Evolutionary conservation across 2,329 filamentous ascomycete species (phyloP).

Genomic region (Grosmannia clavigera): DNA sequence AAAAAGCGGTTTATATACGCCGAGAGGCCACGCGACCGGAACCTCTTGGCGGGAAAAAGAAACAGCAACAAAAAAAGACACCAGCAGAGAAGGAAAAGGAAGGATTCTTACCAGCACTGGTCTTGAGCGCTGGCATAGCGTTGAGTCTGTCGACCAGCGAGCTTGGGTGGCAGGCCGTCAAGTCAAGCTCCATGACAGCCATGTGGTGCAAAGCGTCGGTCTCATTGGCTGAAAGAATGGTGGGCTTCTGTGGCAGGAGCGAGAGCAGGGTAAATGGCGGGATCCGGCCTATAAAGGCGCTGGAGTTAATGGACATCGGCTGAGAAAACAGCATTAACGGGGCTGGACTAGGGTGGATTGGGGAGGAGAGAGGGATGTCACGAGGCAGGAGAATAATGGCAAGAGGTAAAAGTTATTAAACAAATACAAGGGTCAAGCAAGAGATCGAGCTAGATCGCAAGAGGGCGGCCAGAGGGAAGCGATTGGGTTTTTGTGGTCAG

Average conservation of each 20-base stretch:
- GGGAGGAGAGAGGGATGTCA: neutral
- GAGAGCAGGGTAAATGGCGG: neutral
- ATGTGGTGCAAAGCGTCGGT: constrained; percentile 24
- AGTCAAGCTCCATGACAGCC: constrained; percentile 35
- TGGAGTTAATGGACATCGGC: neutral
- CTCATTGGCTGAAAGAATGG: constrained; percentile 16
- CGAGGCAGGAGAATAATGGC: neutral
- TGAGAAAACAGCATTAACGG: neutral
- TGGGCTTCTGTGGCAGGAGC: neutral
- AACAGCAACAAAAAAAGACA: constrained; percentile 8
- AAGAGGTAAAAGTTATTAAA: neutral
- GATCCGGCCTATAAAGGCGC: neutral
- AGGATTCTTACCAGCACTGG: constrained; percentile 42
- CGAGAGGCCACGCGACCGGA: neutral
- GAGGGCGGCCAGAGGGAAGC: neutral
- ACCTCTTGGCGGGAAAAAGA: neutral
- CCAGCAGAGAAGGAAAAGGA: constrained; percentile 8
- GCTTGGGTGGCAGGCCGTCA: constrained; percentile 33
- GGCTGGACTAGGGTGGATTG: neutral
- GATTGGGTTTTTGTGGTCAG: neutral
- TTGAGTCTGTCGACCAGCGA: constrained; percentile 43
- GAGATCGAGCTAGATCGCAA: neutral
- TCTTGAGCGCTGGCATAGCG: constrained; percentile 44
- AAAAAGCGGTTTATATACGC: neutral
- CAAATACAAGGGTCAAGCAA: neutral